Evolutionary conservation across 2,329 filamentous ascomycete species (phyloP), one percentile per base, ranked within the genome.

Genomic region (Cladorrhinum sp.): DNA sequence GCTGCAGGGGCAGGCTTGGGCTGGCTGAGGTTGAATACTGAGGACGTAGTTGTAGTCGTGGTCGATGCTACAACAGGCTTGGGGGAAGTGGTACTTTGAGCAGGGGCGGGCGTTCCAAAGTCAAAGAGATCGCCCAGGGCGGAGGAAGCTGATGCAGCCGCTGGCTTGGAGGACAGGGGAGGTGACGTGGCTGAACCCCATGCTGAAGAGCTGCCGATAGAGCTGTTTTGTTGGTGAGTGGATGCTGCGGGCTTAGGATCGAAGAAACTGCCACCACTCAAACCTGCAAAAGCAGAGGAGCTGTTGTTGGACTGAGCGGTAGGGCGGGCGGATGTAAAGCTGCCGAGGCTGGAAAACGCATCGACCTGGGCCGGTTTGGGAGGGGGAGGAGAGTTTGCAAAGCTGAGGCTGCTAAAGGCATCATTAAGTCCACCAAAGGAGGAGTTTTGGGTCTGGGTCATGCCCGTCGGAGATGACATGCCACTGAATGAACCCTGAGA

Each of bases 71-170:
- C 71, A 3, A 75, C 69, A 50, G 79, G 69, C 63, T 77, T 67
- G 48, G 78, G 64, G 55, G 77, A 69, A 55, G 82, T 68, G 48
- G 82, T 73, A 14, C 81, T 74, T 7, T 80, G 75, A 57, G 81
- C 73, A 7, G 78, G 68, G 3, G 79, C 69, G 18, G 80, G 68
- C 0, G 84, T 76, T 6, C 85, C 84, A 66, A 96, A 84, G 71
- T 94, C 91, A 70, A 97, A 94, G 1, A 97, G 81, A 71, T 96
- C 91, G 54, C 86, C 87, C 68, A 95, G 85, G 16, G 86, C 82
- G 28, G 85, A 84, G 9, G 82, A 80, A 1, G 81, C 73, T 14
- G 81, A 69, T 57, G 66, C 73, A 77, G 21, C 79, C 64, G 58
- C 67, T n/a, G 70, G 68, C 36, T 69, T 67, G 56, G 75, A 66